Conservation (phyloP, 1,284 basidiomycete species). For the Exobasidium rhododendri region DNA sequence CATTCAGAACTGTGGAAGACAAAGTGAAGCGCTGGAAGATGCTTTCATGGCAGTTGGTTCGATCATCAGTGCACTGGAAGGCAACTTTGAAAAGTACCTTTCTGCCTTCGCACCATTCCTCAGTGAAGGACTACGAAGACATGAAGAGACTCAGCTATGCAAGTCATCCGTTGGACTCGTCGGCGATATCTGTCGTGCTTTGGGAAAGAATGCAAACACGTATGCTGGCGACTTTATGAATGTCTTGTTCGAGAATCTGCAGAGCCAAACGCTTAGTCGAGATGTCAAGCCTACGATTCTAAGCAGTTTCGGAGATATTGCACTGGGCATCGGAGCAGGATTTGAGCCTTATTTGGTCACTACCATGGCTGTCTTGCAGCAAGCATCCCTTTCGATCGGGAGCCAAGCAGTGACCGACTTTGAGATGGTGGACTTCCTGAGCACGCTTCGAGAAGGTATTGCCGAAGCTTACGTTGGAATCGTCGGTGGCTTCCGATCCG, state of each 20-base stretch:
- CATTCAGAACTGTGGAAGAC: conserved; percentile 79
- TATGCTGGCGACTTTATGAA: conserved; percentile 87
- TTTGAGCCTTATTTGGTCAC: conserved; percentile 88
- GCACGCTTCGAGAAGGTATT: conserved; percentile 85
- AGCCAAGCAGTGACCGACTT: conserved; percentile 66
- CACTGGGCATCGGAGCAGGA: conserved; percentile 75
- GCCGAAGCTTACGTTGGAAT: conserved; percentile 95
- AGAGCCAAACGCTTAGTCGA: conserved; percentile 83
- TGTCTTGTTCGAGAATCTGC: conserved; percentile 83
- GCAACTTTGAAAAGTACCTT: conserved; percentile 82
- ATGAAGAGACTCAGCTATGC: conserved; percentile 93
- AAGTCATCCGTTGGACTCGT: conserved; percentile 93
- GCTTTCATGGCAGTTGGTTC: conserved; percentile 94
- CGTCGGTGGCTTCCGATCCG: conserved; percentile 81
- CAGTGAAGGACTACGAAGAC: conserved; percentile 80
- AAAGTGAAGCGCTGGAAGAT: conserved; percentile 93
- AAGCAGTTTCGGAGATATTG: conserved; percentile 94
- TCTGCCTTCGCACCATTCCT: conserved; percentile 85
- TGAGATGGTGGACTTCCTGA: conserved; percentile 88
- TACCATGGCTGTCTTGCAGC: conserved; percentile 84
- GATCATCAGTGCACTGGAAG: conserved; percentile 68
- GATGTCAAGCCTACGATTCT: conserved; percentile 95
- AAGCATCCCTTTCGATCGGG: conserved; percentile 61
- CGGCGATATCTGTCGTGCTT: conserved; percentile 87
- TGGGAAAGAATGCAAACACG: conserved; percentile 76